Percentiles rank a stretch among this genome's conserved stretches.
phyloP scores from a whole-genome alignment of 768 basidiomycete genomes.

The Auriscalpium orientale region DNA sequence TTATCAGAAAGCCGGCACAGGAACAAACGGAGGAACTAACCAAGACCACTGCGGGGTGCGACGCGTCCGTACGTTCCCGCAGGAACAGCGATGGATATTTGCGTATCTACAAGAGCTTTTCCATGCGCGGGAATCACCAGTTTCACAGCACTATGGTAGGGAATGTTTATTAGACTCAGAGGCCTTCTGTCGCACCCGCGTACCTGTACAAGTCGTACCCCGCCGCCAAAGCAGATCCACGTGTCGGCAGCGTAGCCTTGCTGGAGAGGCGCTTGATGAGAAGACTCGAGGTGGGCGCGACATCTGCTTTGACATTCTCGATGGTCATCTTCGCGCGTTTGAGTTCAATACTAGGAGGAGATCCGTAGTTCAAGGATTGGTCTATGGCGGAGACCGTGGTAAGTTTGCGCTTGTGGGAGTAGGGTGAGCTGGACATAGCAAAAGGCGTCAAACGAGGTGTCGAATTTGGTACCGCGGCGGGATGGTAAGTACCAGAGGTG shows the following conservation, averaged over 20 bases:
- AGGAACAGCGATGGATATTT: slow-evolving; percentile 90
- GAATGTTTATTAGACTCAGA: background rate
- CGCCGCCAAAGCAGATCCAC: slow-evolving; percentile 80
- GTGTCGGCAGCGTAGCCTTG: slow-evolving; percentile 77
- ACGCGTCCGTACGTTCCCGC: slow-evolving; percentile 92
- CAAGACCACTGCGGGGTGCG: slow-evolving; percentile 91
- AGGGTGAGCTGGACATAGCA: background rate
- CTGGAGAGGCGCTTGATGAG: slow-evolving; percentile 81
- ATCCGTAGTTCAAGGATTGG: background rate
- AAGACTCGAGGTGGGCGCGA: slow-evolving; percentile 41
- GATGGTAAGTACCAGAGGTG: background rate
- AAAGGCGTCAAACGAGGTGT: no score
- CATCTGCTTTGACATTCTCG: slow-evolving; percentile 20
- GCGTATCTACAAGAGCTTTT: slow-evolving; percentile 87
- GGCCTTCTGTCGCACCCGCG: slow-evolving; percentile 8
- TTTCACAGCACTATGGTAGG: slow-evolving; percentile 60
- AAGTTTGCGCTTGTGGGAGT: slow-evolving; percentile 17
- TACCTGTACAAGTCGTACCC: slow-evolving; percentile 96
- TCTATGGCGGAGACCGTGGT: slow-evolving; percentile 14
- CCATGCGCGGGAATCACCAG: slow-evolving; percentile 82
- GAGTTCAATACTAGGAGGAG: slow-evolving; percentile 14
- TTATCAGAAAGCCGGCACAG: background rate
- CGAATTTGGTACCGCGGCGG: background rate
- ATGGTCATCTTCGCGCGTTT: slow-evolving; percentile 62
- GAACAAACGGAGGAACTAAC: slow-evolving; percentile 31